A percentile compares a stretch with the other conserved stretches of the same genome.
phyloP scores from a whole-genome alignment of 2,329 filamentous ascomycete genomes.

The Trichoderma semiorbis region DNA sequence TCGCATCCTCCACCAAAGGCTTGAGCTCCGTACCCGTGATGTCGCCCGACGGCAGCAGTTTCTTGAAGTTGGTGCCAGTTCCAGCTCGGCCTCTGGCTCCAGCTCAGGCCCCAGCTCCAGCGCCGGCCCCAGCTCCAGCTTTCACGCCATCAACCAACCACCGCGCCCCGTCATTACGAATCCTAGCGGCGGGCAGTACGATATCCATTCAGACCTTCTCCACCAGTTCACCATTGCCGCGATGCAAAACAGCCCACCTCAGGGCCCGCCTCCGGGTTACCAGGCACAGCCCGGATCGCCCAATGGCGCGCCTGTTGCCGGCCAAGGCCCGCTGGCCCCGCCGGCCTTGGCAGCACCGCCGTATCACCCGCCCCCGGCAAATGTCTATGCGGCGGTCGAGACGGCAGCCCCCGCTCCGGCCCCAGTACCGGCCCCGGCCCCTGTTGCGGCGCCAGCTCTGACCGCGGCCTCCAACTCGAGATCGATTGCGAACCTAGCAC shows the following conservation, averaged over 20 bases:
- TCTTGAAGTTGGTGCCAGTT: slow-evolving; percentile 24
- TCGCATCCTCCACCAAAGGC: slow-evolving; percentile 74
- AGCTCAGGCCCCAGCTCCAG: slow-evolving; percentile 7
- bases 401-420: background rate
- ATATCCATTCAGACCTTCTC: slow-evolving; percentile 53
- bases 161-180: slow-evolving; percentile 23
- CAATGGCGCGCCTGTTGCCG: slow-evolving; percentile 26
- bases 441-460: background rate
- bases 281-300: slow-evolving; percentile 29
- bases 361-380: slow-evolving; percentile 18
- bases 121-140: slow-evolving; percentile 27
- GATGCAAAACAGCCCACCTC: slow-evolving; percentile 17
- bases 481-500: background rate
- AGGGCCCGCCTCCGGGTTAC: slow-evolving; percentile 23
- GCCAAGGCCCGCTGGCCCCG: slow-evolving; percentile 28
- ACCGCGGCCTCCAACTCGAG: background rate
- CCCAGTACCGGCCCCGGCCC: background rate
- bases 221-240: slow-evolving; percentile 44
- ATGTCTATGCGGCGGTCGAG: background rate
- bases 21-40: slow-evolving; percentile 41
- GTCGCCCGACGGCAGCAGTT: slow-evolving; percentile 28
- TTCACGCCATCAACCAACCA: slow-evolving; percentile 34
- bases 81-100: background rate
- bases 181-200: slow-evolving; percentile 36
- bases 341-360: slow-evolving; percentile 27